phyloP scores from a whole-genome alignment of 2,329 filamentous ascomycete genomes.

The Hypoxylon rubiginosum region DNA sequence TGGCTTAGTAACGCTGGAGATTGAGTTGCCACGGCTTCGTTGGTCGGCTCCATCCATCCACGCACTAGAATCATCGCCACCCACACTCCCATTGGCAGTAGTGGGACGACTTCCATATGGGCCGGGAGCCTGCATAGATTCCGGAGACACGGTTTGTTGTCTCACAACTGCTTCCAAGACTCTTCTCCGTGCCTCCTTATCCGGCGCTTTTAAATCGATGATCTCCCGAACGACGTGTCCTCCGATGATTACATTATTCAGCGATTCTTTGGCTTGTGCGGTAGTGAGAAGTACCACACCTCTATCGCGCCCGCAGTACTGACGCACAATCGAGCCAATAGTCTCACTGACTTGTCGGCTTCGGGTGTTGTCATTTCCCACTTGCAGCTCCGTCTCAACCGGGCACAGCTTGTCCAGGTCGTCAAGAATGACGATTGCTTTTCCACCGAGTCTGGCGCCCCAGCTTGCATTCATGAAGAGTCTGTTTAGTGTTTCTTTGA shows the following conservation, averaged over 20 bases:
- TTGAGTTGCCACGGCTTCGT: slow-evolving; percentile 59
- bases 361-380: slow-evolving; percentile 91
- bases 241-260: slow-evolving; percentile 91
- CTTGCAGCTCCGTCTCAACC: slow-evolving; percentile 92
- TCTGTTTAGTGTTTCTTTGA: slow-evolving; percentile 88
- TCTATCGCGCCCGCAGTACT: slow-evolving; percentile 84
- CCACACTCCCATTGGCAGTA: slow-evolving; percentile 67
- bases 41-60: slow-evolving; percentile 83
- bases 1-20: slow-evolving; percentile 49
- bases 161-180: slow-evolving; percentile 85
- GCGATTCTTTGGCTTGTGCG: slow-evolving; percentile 90
- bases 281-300: slow-evolving; percentile 90
- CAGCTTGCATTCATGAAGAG: slow-evolving; percentile 92
- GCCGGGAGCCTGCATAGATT: slow-evolving; percentile 54
- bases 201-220: slow-evolving; percentile 87
- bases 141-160: slow-evolving; percentile 61
- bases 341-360: slow-evolving; percentile 94
- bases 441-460: slow-evolving; percentile 89
- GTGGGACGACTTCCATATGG: slow-evolving; percentile 67
- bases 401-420: slow-evolving; percentile 95
- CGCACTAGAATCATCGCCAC: slow-evolving; percentile 66
- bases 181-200: slow-evolving; percentile 87
- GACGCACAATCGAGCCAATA: slow-evolving; percentile 82
- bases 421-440: slow-evolving; percentile 87
- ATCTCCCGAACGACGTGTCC: slow-evolving; percentile 95